These are phyloP conservation scores for Noccaea caerulescens DNA, from an alignment of 345 rosid species.

Conservation along the genomic window DNA sequence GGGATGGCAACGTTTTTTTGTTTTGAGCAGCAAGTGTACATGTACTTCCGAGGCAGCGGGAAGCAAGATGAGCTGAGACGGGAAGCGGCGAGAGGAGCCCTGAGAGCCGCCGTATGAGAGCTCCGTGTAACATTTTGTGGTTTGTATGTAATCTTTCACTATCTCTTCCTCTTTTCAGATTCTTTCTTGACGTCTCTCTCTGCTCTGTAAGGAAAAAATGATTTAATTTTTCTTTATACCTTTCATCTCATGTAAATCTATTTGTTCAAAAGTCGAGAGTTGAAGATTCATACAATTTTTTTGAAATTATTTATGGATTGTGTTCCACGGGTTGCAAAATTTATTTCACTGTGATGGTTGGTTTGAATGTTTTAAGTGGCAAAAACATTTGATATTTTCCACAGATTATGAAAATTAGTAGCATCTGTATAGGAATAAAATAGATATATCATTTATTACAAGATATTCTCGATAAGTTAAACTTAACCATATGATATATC, in stretches of 20 bases:
- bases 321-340: too few species aligned
- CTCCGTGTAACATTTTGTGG: slow-evolving; percentile 25
- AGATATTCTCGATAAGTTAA: not conserved
- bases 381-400: too few species aligned
- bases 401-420: too few species aligned
- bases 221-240: slow-evolving; percentile 18
- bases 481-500: not conserved
- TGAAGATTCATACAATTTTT: slow-evolving; percentile 4
- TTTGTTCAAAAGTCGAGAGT: slow-evolving; percentile 28
- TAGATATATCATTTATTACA: too few species aligned
- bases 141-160: slow-evolving; percentile 30
- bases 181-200: not conserved
- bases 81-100: slow-evolving; percentile 59
- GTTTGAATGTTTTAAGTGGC: too few species aligned
- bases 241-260: slow-evolving; percentile 35
- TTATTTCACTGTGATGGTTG: too few species aligned
- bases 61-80: slow-evolving; percentile 67
- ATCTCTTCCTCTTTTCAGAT: slow-evolving; percentile 11
- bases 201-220: slow-evolving; percentile 17
- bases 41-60: slow-evolving; percentile 88
- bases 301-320: not conserved
- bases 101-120: slow-evolving; percentile 70
- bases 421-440: too few species aligned
- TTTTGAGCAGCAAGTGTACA: slow-evolving; percentile 71
- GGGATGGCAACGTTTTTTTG: not conserved